Percentiles rank a stretch among this genome's conserved stretches.
Evolutionary conservation across 176 grass and related monocot species (phyloP).

Genomic region (Raddia distichophylla): DNA sequence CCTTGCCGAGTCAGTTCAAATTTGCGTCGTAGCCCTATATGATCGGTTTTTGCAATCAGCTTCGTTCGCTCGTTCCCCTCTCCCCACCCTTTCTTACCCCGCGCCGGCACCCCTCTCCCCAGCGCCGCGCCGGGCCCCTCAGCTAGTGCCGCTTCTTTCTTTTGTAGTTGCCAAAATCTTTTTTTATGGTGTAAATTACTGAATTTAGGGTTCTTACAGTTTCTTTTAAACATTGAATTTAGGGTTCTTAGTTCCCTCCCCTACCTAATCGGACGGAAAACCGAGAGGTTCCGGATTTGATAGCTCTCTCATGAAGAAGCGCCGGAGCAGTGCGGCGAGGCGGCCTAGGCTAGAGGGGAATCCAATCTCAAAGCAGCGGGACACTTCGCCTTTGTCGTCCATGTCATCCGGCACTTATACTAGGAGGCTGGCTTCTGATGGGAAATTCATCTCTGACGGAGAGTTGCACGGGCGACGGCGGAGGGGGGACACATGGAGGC

Average conservation of each 20-base stretch:
- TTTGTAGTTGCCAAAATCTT: too few relatives aligned
- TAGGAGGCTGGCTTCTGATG: slow-evolving; percentile 48
- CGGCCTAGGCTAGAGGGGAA: slow-evolving; percentile 47
- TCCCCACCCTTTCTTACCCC: too few relatives aligned
- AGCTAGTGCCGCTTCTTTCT: too few relatives aligned
- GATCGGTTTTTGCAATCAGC: too few relatives aligned
- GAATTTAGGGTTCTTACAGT: slow-evolving; percentile 3
- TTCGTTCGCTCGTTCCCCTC: too few relatives aligned
- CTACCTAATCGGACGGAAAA: slow-evolving; percentile 37
- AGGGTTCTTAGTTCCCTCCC: background rate
- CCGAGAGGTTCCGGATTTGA: slow-evolving; percentile 33
- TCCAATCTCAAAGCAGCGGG: slow-evolving; percentile 26
- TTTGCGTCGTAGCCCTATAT: too few relatives aligned
- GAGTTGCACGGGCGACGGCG: too few relatives aligned
- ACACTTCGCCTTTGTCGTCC: slow-evolving; percentile 36
- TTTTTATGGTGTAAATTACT: too few relatives aligned
- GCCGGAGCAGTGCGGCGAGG: slow-evolving; percentile 42
- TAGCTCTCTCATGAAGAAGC: slow-evolving; percentile 32
- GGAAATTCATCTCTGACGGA: slow-evolving; percentile 41
- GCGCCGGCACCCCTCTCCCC: too few relatives aligned
- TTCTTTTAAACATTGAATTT: background rate
- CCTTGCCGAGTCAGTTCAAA: too few relatives aligned
- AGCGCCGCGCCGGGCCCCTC: too few relatives aligned
- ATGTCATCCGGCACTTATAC: slow-evolving; percentile 41
- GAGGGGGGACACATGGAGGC: too few relatives aligned